Evolutionary conservation across 202 grass and related monocot species (phyloP), one percentile per base, ranked within the genome.

Genomic region (Setaria viridis): DNA sequence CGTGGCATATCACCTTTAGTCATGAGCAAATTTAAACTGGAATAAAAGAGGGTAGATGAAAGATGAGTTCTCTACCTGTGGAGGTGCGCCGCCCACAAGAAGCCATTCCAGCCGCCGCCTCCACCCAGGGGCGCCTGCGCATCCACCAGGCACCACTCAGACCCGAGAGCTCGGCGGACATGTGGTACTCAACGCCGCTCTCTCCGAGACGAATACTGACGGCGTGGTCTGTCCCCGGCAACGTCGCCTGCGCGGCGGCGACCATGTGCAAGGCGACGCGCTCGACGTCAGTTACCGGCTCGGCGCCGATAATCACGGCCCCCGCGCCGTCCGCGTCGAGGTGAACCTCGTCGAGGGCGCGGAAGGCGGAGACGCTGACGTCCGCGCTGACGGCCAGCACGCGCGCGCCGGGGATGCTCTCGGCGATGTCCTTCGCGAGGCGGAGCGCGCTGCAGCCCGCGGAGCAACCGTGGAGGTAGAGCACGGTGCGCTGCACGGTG

Each of bases 401-500:
- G 0, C 82, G 81, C 46, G 82, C 82, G 0, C 85, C 82, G 3
- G 37, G 74, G 60, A 67, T 83, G 80, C 67, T 93, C 85, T 86
- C 88, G 16, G 91, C 88, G 41, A 93, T 35, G 74, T 90, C 85
- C 82, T 93, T 90, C 6, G 91, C 91, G 0, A 93, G 35, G 4
- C 85, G 91, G 64, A 90, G 79, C 21, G 85, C 91, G 0, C 69
- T 70, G 63, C 80, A 74, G 64, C 91, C 88, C 11, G 68, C 88
- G 0, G 78, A 83, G 67, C 91, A 93, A 11, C 85, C 88, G 41
- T 86, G 82, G 67, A 77, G 80, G 35, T 50, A 58, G 25, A 90
- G 54, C 88, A 88, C 48, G 82, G 87, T 58, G 45, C 91, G 88
- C 39, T 78, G 74, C 34, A 90, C 82, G 5, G 85, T 55, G 11